These are phyloP conservation scores for Aspergillus indologenus DNA, from an alignment of 495 filamentous ascomycete genomes.

Conservation along the genomic window DNA sequence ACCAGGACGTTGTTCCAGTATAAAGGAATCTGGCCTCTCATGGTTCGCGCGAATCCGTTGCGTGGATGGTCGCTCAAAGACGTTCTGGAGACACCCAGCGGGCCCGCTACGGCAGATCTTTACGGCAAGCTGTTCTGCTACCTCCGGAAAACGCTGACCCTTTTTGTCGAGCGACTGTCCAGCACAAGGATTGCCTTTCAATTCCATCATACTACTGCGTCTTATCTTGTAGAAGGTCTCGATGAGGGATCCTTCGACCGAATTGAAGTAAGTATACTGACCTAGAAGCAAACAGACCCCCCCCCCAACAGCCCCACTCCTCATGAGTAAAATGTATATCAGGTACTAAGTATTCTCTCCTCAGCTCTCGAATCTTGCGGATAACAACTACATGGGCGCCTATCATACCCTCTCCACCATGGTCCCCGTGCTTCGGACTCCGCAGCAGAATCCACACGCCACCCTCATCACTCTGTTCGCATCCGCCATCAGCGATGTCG, in stretches of 20 bases:
- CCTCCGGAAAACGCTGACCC: slow-evolving; percentile 14
- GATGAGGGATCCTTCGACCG: slow-evolving; percentile 10
- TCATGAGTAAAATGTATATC: too few relatives aligned
- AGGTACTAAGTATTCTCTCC: neutral
- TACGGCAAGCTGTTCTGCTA: slow-evolving; percentile 33
- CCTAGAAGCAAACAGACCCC: too few relatives aligned
- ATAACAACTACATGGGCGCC: neutral
- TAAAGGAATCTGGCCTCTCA: slow-evolving; percentile 13
- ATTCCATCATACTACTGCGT: neutral
- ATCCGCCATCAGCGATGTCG: neutral
- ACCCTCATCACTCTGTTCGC: neutral
- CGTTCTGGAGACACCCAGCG: slow-evolving; percentile 16
- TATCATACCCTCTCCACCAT: neutral
- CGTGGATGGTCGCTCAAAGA: slow-evolving; percentile 25
- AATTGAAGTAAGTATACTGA: slow-evolving; percentile 18
- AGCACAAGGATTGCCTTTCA: neutral
- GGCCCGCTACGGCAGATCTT: slow-evolving; percentile 21
- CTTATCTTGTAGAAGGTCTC: slow-evolving; percentile 10
- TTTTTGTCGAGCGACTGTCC: slow-evolving; percentile 11
- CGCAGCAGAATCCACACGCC: slow-evolving; percentile 5
- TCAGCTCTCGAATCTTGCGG: slow-evolving; percentile 7
- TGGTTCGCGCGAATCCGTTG: slow-evolving; percentile 16
- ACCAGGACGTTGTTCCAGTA: slow-evolving; percentile 4
- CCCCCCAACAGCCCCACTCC: too few relatives aligned
- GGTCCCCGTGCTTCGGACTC: slow-evolving; percentile 4